These are phyloP conservation scores for Leucaena leucocephala DNA, from an alignment of 306 rosid genomes.

Conservation along the genomic window DNA sequence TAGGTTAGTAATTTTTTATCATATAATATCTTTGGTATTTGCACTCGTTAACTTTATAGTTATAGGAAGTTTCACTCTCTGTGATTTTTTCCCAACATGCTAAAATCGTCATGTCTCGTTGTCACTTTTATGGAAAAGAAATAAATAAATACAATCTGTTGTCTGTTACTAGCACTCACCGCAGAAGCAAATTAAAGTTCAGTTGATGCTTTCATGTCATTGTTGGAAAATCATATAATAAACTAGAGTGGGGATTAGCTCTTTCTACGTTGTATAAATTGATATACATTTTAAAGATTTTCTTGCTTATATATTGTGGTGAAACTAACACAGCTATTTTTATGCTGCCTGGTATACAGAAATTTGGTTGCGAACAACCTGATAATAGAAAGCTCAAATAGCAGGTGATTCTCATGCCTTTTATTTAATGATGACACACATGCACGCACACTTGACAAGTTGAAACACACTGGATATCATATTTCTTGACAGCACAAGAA, in stretches of 20 bases:
- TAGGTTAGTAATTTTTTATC: not conserved
- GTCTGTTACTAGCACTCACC: too few species aligned
- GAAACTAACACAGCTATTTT: conserved; percentile 28
- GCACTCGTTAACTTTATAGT: not conserved
- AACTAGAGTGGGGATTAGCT: not conserved
- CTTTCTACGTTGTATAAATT: not conserved
- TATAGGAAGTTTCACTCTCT: not conserved
- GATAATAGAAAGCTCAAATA: conserved; percentile 48
- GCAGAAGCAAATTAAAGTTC: not conserved
- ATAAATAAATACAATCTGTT: too few species aligned
- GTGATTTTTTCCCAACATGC: not conserved
- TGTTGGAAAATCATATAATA: conserved; percentile 4
- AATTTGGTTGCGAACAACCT: conserved; percentile 83
- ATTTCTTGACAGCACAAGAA: not conserved
- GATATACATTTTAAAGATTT: conserved; percentile 16
- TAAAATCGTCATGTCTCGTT: conserved; percentile 2
- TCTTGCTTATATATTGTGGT: not conserved
- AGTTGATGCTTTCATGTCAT: conserved; percentile 9
- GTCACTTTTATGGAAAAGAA: not conserved
- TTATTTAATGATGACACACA: not conserved
- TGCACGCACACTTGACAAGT: not conserved
- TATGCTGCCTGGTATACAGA: conserved; percentile 49
- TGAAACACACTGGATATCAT: not conserved
- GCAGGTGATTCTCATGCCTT: conserved; percentile 52
- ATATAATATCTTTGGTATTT: not conserved